Evolutionary conservation across 2,329 filamentous ascomycete species (phyloP), one percentile per base, ranked within the genome.

Genomic region (Plectosphaerella cucumerina): DNA sequence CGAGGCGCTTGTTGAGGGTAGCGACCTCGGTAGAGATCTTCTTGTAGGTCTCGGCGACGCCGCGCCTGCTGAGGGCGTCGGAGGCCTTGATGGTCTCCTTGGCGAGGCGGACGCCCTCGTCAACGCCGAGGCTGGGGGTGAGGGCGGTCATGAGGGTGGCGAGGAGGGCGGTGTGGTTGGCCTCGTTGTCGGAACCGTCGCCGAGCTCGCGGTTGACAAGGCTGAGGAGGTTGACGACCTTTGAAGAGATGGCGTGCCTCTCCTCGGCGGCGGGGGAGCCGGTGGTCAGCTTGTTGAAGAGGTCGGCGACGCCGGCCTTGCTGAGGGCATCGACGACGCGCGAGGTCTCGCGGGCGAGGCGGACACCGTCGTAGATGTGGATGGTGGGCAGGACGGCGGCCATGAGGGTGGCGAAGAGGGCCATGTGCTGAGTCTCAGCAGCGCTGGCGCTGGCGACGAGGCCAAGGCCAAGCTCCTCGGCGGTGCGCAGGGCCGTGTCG

Each of bases 341-440:
- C 20, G 90, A 84, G 18, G 88, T 94, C 72, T 96, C 91, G 48
- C 90, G 80, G 50, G 88, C 88, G 55, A 93, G 85, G 52, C 84
- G 86, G 51, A 96, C 83, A 53, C 91, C 92, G 65, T 96, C 91
- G 65, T 94, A 96, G 59, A 91, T 84, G 68, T 96, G 91, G 23
- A 96, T 78, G 0, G 88, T 89, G n/a, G 91, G 91, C 23, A 93
- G 67, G 14, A 94, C 73, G 44, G 82, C 85, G 18, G 91, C 87
- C 54, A 96, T 75, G 21, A 96, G 73, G 4, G 90, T 96, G 1
- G 91, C 83, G 61, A 96, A 86, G n/a, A 96, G 73, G 8, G 91
- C 82, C 87, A 96, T 96, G 73, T 99, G 94, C 77, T 99, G 94
- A 46, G 88, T 81, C 74, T 99, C 94, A 60, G 95, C 92, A 26